phyloP scores from a whole-genome alignment of 1,284 basidiomycete genomes.

The Cutaneotrichosporon mucoides region DNA sequence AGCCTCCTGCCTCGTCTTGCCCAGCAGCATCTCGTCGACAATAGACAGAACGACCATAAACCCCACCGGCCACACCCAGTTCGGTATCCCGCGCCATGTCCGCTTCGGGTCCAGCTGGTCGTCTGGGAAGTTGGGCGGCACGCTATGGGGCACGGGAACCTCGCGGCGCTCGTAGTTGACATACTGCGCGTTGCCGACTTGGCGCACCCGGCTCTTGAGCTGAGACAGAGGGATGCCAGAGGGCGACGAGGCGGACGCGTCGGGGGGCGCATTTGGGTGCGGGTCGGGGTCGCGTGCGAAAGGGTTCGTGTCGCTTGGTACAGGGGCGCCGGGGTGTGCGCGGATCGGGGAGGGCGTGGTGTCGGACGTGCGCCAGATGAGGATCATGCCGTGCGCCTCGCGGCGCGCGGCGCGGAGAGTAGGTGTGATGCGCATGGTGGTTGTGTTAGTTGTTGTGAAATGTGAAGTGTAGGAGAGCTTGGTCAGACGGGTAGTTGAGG shows the following conservation, averaged over 20 bases:
- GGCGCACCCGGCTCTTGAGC: neutral
- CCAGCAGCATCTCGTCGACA: neutral
- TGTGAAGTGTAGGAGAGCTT: too few relatives aligned
- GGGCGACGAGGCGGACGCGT: neutral
- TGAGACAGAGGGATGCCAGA: neutral
- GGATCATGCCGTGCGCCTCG: neutral
- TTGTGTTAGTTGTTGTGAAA: neutral
- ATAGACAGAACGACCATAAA: neutral
- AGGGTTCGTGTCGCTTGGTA: neutral
- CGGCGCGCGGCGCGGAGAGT: neutral
- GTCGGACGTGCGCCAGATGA: neutral
- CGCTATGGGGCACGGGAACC: neutral
- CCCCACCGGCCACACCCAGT: neutral
- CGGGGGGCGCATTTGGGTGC: neutral
- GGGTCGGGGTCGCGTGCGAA: neutral
- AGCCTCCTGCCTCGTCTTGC: neutral
- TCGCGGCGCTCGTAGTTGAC: neutral
- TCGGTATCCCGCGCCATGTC: neutral
- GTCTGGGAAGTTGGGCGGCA: neutral
- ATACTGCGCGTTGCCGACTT: neutral
- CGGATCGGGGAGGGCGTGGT: neutral
- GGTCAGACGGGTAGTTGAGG: too few relatives aligned
- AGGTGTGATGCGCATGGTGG: neutral
- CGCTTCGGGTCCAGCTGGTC: neutral
- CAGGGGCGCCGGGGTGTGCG: neutral